Base-by-base conservation (phyloP, 177 flowering plant genomes). In the Vitis hybrid region DNA sequence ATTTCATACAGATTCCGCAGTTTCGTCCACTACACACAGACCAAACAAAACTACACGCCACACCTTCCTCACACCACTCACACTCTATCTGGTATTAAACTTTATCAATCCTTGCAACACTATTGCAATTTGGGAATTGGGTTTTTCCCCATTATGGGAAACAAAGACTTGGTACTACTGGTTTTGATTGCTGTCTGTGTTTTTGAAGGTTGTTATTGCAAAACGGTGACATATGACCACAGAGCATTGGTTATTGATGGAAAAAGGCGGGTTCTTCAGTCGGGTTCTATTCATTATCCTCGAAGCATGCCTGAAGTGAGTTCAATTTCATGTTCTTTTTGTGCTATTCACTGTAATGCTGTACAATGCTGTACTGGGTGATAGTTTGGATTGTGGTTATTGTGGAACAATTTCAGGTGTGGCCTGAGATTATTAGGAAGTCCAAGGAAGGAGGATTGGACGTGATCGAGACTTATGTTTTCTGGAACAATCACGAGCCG, bases 381-480 rank as follows among this genome's bases (percentile, higher is more conserved):
- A 50, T 8, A 11, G 1, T 70, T 53, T 65, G 18, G 15, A 5
- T 54, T 58, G 53, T 58, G 53, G 9, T 61, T 52, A 39, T 45
- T 50, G 63, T 67, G 31, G 56, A 51, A 48, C 22, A 6, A 31
- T 65, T 67, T 65, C 71, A 88, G 92, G 75, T 86, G 69, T 88
- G 92, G 92, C 84, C 88, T 3, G 86, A 88, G 18, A 63, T 88
- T 53, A 83, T 88, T 54, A 57, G 74, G 65, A 88, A 86, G 62
- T 78, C 92, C 6, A 88, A 82, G 73, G 88, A 87, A 68, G 92
- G 92, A 29, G 92, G 92, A 63, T 66, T 86, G 82, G 92, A 88
- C 31, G 88, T 86, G 66, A 86, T 88, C 12, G 92, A 88, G 74
- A 85, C 87, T 74, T 88, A 88, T 64, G 82, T 88, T 59, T 88